These are phyloP conservation scores for Phytophthora pini DNA, from an alignment of 352 stramenopile genomes.

Conservation along the genomic window DNA sequence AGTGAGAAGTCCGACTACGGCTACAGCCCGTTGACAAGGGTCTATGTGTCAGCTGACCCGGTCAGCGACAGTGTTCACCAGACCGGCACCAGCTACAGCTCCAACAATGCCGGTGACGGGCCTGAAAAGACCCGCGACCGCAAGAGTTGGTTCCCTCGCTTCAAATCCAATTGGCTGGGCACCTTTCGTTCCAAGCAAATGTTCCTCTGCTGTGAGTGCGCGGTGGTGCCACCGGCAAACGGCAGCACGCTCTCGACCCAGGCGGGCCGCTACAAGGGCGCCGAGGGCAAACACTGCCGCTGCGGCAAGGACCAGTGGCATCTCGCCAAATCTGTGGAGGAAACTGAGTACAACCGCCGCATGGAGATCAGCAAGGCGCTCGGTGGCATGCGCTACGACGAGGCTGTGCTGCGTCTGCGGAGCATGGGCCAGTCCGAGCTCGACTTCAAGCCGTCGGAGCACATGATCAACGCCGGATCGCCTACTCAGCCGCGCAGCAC, in stretches of 20 bases:
- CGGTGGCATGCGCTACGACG: slow-evolving; percentile 84
- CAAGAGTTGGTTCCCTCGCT: slow-evolving; percentile 89
- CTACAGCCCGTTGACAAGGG: neutral
- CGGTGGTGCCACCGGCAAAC: slow-evolving; percentile 46
- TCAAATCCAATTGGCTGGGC: slow-evolving; percentile 90
- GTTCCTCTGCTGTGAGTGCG: slow-evolving; percentile 87
- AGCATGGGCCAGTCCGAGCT: slow-evolving; percentile 65
- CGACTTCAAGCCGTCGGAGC: slow-evolving; percentile 55
- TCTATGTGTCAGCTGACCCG: neutral
- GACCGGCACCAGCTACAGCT: slow-evolving; percentile 67
- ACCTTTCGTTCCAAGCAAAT: slow-evolving; percentile 89
- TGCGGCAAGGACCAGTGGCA: slow-evolving; percentile 88
- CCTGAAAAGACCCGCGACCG: slow-evolving; percentile 89
- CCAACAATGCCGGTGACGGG: slow-evolving; percentile 77
- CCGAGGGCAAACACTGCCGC: slow-evolving; percentile 82
- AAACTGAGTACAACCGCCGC: slow-evolving; percentile 83
- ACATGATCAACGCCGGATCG: slow-evolving; percentile 41
- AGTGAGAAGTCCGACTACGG: neutral
- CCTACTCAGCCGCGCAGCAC: slow-evolving; percentile 28
- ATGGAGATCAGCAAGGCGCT: slow-evolving; percentile 87
- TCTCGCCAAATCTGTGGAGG: slow-evolving; percentile 81
- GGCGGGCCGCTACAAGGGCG: slow-evolving; percentile 72
- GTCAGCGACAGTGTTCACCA: slow-evolving; percentile 57
- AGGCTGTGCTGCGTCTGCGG: slow-evolving; percentile 69
- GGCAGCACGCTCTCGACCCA: slow-evolving; percentile 31